Conservation (phyloP, 2,329 filamentous ascomycete species). For the Fragosphaeria purpurea region DNA sequence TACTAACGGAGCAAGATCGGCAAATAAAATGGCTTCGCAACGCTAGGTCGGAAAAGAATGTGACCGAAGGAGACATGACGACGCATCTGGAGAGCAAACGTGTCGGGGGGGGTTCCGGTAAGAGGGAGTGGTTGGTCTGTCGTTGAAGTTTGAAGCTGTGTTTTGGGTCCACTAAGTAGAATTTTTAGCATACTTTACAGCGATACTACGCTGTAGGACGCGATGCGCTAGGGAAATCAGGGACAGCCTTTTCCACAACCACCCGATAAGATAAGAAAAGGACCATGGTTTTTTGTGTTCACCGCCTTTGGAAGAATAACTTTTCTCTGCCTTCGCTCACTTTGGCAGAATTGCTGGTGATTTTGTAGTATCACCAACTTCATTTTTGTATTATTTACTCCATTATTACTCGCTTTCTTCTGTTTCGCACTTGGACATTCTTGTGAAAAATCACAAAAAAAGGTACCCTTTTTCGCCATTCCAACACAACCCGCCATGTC, state of each 20-base stretch:
- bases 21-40: slow-evolving; percentile 12
- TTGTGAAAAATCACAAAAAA: too few relatives aligned
- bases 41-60: slow-evolving; percentile 11
- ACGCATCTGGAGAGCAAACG: slow-evolving; percentile 29
- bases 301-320: slow-evolving; percentile 11
- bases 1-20: slow-evolving; percentile 13
- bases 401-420: not conserved
- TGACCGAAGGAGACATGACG: slow-evolving; percentile 17
- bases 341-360: not conserved
- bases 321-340: too few relatives aligned
- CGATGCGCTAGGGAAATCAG: too few relatives aligned
- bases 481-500: slow-evolving; percentile 3
- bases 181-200: too few relatives aligned
- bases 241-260: not conserved
- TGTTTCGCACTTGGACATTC: too few relatives aligned
- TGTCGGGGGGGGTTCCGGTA: slow-evolving; percentile 18
- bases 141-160: slow-evolving; percentile 1
- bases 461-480: too few relatives aligned
- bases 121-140: slow-evolving; percentile 3
- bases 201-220: too few relatives aligned
- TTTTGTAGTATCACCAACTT: not conserved
- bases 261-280: slow-evolving; percentile 1
- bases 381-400: slow-evolving; percentile 2
- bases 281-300: not conserved
- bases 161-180: too few relatives aligned